phyloP scores from a whole-genome alignment of 371 early-diverging fungal genomes.

The Parasitella parasitica region DNA sequence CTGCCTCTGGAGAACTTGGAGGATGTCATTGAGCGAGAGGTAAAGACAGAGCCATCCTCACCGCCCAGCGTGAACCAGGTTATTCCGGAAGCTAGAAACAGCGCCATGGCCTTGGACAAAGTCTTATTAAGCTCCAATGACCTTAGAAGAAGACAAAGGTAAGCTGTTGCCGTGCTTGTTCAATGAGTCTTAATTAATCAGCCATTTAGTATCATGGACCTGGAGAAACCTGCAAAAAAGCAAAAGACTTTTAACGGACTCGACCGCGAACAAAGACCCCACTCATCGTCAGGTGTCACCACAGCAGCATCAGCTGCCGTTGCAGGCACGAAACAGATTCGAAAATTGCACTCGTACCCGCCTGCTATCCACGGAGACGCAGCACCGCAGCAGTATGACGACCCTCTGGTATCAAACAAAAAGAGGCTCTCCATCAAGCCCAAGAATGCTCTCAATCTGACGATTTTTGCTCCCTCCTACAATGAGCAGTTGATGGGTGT shows the following conservation, averaged over 20 bases:
- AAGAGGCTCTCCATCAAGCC: constrained; percentile 32
- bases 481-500: constrained; percentile 52
- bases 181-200: background rate
- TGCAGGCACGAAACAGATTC: background rate
- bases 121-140: constrained; percentile 18
- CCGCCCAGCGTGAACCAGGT: background rate
- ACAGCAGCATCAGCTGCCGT: background rate
- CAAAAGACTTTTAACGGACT: background rate
- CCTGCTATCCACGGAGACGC: background rate
- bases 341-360: constrained; percentile 18
- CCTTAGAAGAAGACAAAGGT: constrained; percentile 18
- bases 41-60: constrained; percentile 24
- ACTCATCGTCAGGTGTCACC: constrained; percentile 12
- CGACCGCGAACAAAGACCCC: constrained; percentile 17
- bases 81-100: constrained; percentile 12
- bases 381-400: background rate
- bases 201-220: background rate
- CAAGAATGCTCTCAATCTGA: constrained; percentile 56
- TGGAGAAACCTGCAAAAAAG: background rate
- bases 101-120: constrained; percentile 30
- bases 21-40: constrained; percentile 6
- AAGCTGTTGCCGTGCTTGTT: no score
- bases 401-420: background rate
- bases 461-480: constrained; percentile 62
- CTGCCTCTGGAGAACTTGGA: constrained; percentile 16